Evolutionary conservation across 345 rosid species (phyloP), one percentile per base, ranked within the genome.

Genomic region (Citrus glauca): DNA sequence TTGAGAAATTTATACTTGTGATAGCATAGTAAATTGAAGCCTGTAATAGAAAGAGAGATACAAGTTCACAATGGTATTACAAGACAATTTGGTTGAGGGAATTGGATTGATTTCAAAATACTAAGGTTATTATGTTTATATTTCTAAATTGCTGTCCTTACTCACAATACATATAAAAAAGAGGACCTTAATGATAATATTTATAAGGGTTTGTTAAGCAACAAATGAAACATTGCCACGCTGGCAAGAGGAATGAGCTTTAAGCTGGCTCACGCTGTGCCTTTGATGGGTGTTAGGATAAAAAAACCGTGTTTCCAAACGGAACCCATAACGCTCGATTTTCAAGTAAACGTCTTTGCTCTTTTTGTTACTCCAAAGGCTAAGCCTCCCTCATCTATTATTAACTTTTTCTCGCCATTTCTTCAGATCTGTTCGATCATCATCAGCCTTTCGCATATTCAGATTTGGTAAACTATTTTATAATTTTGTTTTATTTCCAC

Each of bases 401-500:
- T 77, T 80, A 40, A 35, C 20, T 48, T 53, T 30, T 60, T 35
- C 33, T 77, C 33, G 28, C 48, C 72, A 68, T 72, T 71, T 60
- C 57, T 37, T 42, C 75, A 72, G 86, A 82, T 81, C 69, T 72
- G 62, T 64, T 64, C 40, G 75, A 62, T 71, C 61, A 9, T 56
- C 63, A 57, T 53, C 57, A 53, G 32, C 66, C 25, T 65, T 62
- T 38, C 79, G 74, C 62, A 45, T 71, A 69, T 77, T 66, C 65
- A 81, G 68, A 79, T 80, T 76, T 74, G 86, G 88, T 86, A 79
- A 81, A 73, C 72, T 77, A 72, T 33, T 42, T 68, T 68, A 73
- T 79, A 73, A 60, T 1, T 69, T 27, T 38, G 9, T 27, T 62
- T 76, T 32, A 69, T 69, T 71, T 74, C 33, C 16, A 75, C 53